phyloP scores from a whole-genome alignment of 2,329 filamentous ascomycete species.

The Pseudofabraea citricarpa region DNA sequence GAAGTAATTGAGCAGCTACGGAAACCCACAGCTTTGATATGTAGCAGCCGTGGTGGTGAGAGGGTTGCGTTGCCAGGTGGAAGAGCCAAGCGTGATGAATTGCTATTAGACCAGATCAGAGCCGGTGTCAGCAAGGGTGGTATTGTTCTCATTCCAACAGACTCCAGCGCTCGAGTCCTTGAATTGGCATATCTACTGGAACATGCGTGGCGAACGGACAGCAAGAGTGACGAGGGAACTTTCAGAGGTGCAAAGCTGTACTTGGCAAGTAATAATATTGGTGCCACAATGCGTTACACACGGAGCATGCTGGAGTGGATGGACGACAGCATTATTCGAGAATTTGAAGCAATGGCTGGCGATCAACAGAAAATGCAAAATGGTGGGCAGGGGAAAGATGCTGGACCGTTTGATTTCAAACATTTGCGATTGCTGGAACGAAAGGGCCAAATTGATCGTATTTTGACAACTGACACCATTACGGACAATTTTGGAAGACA shows the following conservation, averaged over 20 bases:
- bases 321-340: slow-evolving; percentile 90
- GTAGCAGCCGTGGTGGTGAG: slow-evolving; percentile 78
- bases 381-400: slow-evolving; percentile 42
- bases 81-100: slow-evolving; percentile 77
- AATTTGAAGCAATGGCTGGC: slow-evolving; percentile 67
- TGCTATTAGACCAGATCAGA: slow-evolving; percentile 77
- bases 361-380: slow-evolving; percentile 37
- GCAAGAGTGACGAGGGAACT: slow-evolving; percentile 43
- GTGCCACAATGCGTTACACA: slow-evolving; percentile 84
- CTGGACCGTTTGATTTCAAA: slow-evolving; percentile 84
- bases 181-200: slow-evolving; percentile 91
- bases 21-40: slow-evolving; percentile 90
- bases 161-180: slow-evolving; percentile 90
- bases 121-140: slow-evolving; percentile 75
- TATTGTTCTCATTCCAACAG: slow-evolving; percentile 87
- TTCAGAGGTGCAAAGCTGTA: slow-evolving; percentile 61
- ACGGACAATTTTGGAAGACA: slow-evolving; percentile 35
- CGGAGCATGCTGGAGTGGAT: slow-evolving; percentile 99
- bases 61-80: slow-evolving; percentile 66
- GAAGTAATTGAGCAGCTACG: slow-evolving; percentile 92
- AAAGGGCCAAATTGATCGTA: slow-evolving; percentile 70
- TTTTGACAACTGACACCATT: slow-evolving; percentile 43
- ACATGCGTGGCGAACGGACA: slow-evolving; percentile 77
- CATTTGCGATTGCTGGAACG: slow-evolving; percentile 80
- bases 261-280: slow-evolving; percentile 79